phyloP scores from a whole-genome alignment of 345 rosid genomes.

The Aegle marmelos region DNA sequence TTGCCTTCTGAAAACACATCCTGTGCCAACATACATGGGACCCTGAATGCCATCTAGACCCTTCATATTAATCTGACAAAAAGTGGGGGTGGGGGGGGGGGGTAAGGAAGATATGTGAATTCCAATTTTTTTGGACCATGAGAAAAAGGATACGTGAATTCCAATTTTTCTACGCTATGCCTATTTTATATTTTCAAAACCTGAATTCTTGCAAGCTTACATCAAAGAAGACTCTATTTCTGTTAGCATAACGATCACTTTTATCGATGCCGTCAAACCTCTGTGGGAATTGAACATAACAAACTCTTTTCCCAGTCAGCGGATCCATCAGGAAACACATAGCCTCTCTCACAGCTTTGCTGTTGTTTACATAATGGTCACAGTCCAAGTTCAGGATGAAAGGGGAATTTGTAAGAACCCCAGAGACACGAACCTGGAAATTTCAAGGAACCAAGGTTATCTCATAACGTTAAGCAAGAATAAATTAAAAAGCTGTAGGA shows the following conservation, averaged over 20 bases:
- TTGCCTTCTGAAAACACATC: slow-evolving; percentile 88
- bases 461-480: neutral
- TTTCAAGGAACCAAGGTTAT: neutral
- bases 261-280: slow-evolving; percentile 89
- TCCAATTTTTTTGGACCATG: neutral
- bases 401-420: slow-evolving; percentile 86
- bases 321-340: slow-evolving; percentile 98
- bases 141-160: neutral
- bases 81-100: no score
- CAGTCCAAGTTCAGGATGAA: slow-evolving; percentile 90
- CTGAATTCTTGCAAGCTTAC: slow-evolving; percentile 30
- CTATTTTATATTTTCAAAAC: neutral
- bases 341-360: slow-evolving; percentile 83
- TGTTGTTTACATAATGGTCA: slow-evolving; percentile 84
- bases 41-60: slow-evolving; percentile 91
- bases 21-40: slow-evolving; percentile 94
- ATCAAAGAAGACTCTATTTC: slow-evolving; percentile 88
- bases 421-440: slow-evolving; percentile 74
- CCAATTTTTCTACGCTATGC: neutral
- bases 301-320: slow-evolving; percentile 73
- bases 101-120: neutral
- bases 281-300: slow-evolving; percentile 90
- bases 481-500: neutral
- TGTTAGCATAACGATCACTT: slow-evolving; percentile 82
- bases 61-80: slow-evolving; percentile 67